Evolutionary conservation across 345 rosid species (phyloP), one percentile per base, ranked within the genome.

Genomic region (Orychophragmus violaceus): DNA sequence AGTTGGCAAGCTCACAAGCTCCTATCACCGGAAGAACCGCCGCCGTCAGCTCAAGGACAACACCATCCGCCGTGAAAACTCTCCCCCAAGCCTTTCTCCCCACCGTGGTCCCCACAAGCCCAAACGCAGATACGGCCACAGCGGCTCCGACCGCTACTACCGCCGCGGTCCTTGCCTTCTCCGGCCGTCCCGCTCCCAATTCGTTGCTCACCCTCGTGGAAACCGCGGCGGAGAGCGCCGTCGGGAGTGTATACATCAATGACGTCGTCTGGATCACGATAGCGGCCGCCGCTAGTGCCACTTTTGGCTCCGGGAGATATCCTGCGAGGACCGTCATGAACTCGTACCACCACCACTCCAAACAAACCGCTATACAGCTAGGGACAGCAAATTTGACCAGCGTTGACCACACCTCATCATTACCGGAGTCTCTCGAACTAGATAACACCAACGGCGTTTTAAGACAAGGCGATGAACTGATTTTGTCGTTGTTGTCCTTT

Each of bases 321-420:
- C 98, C 98, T 0, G 97, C 82, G 4, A 80, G 78, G n/a, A 93
- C 79, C 6, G 97, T 90, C 98, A 93, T 90, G 74, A 93, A 74
- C 64, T 93, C 97, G 18, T 90, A 93, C 98, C 98, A 93, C 98
- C 98, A 93, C 98, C 98, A 93, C 68, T 93, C 98, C 56, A 93
- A 75, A 69, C 98, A 93, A 27, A 93, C 96, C 0, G 81, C 91
- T n/a, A 86, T 27, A 62, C 98, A 90, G 37, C 97, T 90, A 0
- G 97, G 97, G 4, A 90, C 71, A 0, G 97, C 90, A 1, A 93
- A 80, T 13, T 80, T 51, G 5, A 93, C 72, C 13, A 93, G 76
- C 62, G 65, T 48, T 41, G 76, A 68, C 98, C 97, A 93, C 22
- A 81, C 87, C 4, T 80, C 67, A 9, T 77, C 62, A 1, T 16